Evolutionary conservation across 1,284 basidiomycete genomes (phyloP), one percentile per base, ranked within the genome.

Genomic region (Meira nashicola): DNA sequence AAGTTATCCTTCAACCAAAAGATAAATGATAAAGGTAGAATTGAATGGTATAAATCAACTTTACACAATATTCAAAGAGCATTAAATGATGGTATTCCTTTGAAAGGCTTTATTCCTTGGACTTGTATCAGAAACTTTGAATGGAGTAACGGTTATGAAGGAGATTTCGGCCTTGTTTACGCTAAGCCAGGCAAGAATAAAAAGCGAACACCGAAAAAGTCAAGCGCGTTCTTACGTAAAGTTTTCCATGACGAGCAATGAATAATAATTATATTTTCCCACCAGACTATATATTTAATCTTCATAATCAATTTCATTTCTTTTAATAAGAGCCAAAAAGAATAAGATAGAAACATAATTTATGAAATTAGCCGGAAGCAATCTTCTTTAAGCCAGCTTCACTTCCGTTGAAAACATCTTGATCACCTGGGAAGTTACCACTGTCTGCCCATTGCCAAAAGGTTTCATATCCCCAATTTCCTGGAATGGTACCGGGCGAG

Each of bases 401-500:
- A 8, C 28, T 33, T 50, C 47, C 14, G 15, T 84, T 83, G 78
- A 83, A 86, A 58, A 79, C 60, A 68, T 86, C 83, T 51, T 83
- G 82, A 62, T 86, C 85, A 28, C 85, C 84, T 28, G 84, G 83
- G 65, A 82, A 84, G 23, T 54, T 55, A 2, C 83, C 82, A 10
- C 80, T 80, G 66, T 84, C 82, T 2, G 83, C 82, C 60, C 83
- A 84, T 74, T 87, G 85, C 85, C 86, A 86, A 78, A 87, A 86
- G 0, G 85, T 84, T 21, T 80, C 71, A 68, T 80, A 83, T 5
- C 23, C 38, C 58, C 67, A 72, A 14, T 39, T 39, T 17, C 54
- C 54, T 4, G 70, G 68, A 28, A 69, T 58, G 7, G 51, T 53
- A 9, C 58, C 62, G 1, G 21, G 48, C 19, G 72, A 73, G 3